Conservation (phyloP, 306 rosid species). For the Corylus americana region DNA sequence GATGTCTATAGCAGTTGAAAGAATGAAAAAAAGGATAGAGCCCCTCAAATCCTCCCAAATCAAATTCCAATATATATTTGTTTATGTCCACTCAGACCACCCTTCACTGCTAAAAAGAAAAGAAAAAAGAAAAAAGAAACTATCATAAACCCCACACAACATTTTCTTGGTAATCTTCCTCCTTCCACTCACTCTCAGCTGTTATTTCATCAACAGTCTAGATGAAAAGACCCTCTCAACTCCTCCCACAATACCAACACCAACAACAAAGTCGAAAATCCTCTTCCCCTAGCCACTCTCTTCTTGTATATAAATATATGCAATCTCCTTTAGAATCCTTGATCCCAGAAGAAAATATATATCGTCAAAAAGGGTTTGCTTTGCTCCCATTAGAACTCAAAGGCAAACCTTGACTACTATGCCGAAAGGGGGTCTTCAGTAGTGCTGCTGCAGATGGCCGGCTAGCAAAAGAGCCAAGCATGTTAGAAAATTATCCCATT, state of each 20-base stretch:
- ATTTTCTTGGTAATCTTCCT: slow-evolving; percentile 18
- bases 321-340: neutral
- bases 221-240: slow-evolving; percentile 47
- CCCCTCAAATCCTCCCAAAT: slow-evolving; percentile 38
- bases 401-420: neutral
- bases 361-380: neutral
- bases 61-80: slow-evolving; percentile 37
- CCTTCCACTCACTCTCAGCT: slow-evolving; percentile 8
- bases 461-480: neutral
- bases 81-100: slow-evolving; percentile 36
- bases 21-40: slow-evolving; percentile 9
- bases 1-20: slow-evolving; percentile 29
- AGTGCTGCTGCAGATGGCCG: neutral
- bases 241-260: slow-evolving; percentile 39
- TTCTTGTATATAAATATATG: neutral
- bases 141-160: slow-evolving; percentile 26
- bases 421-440: neutral
- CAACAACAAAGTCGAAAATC: neutral
- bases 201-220: slow-evolving; percentile 35
- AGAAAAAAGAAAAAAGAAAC: neutral
- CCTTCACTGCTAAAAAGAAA: slow-evolving; percentile 24
- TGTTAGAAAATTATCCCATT: neutral
- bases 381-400: neutral
- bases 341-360: neutral
- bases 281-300: neutral